Base-by-base conservation (phyloP, 2,329 filamentous ascomycete genomes). In the Pseudogymnoascus sp. region DNA sequence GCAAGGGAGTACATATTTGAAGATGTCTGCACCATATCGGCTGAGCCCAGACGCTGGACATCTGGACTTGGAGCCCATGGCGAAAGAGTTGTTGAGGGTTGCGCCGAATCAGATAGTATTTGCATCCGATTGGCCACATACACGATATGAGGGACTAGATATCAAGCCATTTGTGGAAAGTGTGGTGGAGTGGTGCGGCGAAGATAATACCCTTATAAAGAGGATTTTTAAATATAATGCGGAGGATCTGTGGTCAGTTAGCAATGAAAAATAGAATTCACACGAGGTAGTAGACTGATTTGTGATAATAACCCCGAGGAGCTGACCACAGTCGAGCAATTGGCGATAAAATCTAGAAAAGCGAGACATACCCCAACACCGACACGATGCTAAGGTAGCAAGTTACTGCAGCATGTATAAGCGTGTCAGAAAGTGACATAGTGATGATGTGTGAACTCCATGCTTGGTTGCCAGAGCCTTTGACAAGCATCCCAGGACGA, bases 61-160 rank as follows among this genome's bases (percentile, higher is more conserved):
- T 64, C 73, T 72, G 29, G 76, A 81, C 54, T 67, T 84, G 3
- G 77, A 81, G 62, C 76, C 76, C 1, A 72, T 86, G 40, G 79
- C 77, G 7, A 73, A 71, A 12, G 80, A 85, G 67, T 72, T 86
- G 6, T 67, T 86, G 36, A 71, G 71, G 3, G 71, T 77, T 4
- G 79, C 77, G 1, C 72, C 77, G 16, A 70, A 64, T 21, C 75
- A 78, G 14, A 75, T 84, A 8, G 78, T 86, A 0, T 87, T 84
- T 71, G 83, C 83, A 1, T 84, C 82, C 0, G 84, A 87, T 68
- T 87, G 84, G 85, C 85, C 85, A 18, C 84, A 87, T 71, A 87
- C 85, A 2, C 76, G 84, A 11, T 86, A 82, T 65, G 81, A 85
- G 21, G 80, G 79, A 1, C 67, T 85, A 1, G 80, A 87, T 68